Evolutionary conservation across 2,329 filamentous ascomycete species (phyloP).

Genomic region (Penicillium sp.): DNA sequence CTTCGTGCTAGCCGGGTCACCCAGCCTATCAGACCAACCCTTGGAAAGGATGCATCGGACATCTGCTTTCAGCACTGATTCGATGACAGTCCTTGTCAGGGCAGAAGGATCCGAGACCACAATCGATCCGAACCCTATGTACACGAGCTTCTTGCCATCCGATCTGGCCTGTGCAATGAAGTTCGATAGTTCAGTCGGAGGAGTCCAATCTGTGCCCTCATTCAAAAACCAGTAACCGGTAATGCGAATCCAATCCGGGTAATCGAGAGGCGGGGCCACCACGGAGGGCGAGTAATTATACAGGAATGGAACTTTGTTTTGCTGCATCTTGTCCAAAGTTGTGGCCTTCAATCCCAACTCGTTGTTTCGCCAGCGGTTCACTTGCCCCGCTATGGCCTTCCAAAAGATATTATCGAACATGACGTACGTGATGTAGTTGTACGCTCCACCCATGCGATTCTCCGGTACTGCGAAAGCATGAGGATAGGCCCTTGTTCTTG

Average conservation of each 20-base stretch:
- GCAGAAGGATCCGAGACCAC: conserved; percentile 82
- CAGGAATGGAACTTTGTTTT: conserved; percentile 93
- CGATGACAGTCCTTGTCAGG: conserved; percentile 84
- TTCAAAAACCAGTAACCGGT: conserved; percentile 98
- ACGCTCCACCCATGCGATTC: conserved; percentile 86
- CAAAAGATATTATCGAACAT: conserved; percentile 97
- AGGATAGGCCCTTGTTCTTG: conserved; percentile 84
- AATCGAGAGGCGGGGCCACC: conserved; percentile 88
- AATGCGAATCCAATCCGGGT: conserved; percentile 92
- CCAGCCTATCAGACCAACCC: conserved; percentile 84
- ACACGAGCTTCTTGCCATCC: conserved; percentile 85
- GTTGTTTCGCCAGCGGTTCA: conserved; percentile 85
- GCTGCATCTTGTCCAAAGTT: conserved; percentile 79
- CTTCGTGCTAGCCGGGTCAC: conserved; percentile 50
- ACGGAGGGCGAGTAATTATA: conserved; percentile 96
- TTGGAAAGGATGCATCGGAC: conserved; percentile 92
- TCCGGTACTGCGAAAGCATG: conserved; percentile 92
- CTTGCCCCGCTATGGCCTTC: conserved; percentile 80
- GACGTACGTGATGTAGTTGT: conserved; percentile 90
- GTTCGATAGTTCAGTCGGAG: conserved; percentile 62
- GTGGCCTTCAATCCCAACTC: conserved; percentile 71
- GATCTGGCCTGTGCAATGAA: conserved; percentile 76
- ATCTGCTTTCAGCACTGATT: conserved; percentile 81
- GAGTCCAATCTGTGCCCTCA: conserved; percentile 61
- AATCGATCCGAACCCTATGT: conserved; percentile 94